Evolutionary conservation across 768 basidiomycete genomes (phyloP).

Genomic region (Rhodotorula babjevae): DNA sequence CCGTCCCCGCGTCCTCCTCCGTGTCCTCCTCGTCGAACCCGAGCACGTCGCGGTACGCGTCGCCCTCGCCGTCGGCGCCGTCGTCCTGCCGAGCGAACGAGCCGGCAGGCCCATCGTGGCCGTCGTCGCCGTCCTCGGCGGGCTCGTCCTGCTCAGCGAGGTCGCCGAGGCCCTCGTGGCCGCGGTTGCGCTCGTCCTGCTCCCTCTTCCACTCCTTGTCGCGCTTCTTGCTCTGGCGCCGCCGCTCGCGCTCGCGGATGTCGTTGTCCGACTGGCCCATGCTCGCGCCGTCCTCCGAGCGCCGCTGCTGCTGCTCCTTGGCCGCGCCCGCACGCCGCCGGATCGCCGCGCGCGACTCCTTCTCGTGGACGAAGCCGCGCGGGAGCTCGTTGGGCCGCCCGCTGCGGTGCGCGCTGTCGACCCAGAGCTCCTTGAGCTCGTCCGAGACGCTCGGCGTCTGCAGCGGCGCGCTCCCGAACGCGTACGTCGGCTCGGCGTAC

Average conservation of each 20-base stretch:
- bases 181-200: neutral
- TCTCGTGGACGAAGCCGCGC: neutral
- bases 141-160: neutral
- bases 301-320: too few relatives aligned
- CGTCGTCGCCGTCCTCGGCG: neutral
- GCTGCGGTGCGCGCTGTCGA: neutral
- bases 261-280: neutral
- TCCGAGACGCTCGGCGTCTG: neutral
- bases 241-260: neutral
- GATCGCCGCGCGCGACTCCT: neutral
- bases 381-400: neutral
- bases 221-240: neutral
- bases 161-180: neutral
- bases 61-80: too few relatives aligned
- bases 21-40: constrained; percentile 2
- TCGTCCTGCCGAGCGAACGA: too few relatives aligned
- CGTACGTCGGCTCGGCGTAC: neutral
- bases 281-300: too few relatives aligned
- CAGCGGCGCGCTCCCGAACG: neutral
- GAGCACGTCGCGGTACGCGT: neutral
- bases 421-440: constrained; percentile 2
- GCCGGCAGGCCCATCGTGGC: neutral
- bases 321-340: neutral
- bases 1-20: too few relatives aligned
- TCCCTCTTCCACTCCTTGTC: neutral